phyloP scores from a whole-genome alignment of 805 yeast genomes.

The Starmerella geochares region DNA sequence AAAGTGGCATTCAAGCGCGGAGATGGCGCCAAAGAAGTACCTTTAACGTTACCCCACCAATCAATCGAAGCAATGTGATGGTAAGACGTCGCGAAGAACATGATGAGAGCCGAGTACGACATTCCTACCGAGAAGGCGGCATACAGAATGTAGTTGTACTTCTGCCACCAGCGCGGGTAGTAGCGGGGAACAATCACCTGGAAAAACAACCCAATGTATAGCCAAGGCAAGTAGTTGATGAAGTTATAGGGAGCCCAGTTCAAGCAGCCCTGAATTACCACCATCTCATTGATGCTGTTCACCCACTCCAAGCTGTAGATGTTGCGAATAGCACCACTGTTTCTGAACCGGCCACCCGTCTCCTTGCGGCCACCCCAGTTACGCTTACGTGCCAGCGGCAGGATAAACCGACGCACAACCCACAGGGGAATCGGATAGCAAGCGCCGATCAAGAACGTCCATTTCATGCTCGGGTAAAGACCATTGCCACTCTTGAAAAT shows the following conservation, averaged over 20 bases:
- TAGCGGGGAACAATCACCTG: constrained; percentile 40
- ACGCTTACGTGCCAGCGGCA: constrained; percentile 15
- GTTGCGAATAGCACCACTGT: constrained; percentile 8
- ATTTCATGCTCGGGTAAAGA: constrained; percentile 50
- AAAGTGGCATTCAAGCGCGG: constrained; percentile 2
- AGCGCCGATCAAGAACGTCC: constrained; percentile 52
- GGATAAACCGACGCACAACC: constrained; percentile 39
- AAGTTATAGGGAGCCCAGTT: constrained; percentile 32
- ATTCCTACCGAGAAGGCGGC: constrained; percentile 52
- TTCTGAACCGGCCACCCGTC: constrained; percentile 14
- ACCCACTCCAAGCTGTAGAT: constrained; percentile 26
- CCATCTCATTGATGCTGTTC: constrained; percentile 37
- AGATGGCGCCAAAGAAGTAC: not conserved
- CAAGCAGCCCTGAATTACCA: constrained; percentile 37
- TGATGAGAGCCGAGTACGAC: constrained; percentile 48
- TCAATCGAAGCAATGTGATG: constrained; percentile 33
- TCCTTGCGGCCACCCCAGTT: constrained; percentile 10
- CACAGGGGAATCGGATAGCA: constrained; percentile 26
- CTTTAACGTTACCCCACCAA: constrained; percentile 58
- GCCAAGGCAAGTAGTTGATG: constrained; percentile 21
- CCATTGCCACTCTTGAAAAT: constrained; percentile 32
- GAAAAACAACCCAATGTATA: constrained; percentile 34
- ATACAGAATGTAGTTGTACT: constrained; percentile 43
- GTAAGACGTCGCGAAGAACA: constrained; percentile 45
- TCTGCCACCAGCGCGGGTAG: constrained; percentile 47